Conservation (phyloP, 345 rosid species). For the Aquilaria sinensis region DNA sequence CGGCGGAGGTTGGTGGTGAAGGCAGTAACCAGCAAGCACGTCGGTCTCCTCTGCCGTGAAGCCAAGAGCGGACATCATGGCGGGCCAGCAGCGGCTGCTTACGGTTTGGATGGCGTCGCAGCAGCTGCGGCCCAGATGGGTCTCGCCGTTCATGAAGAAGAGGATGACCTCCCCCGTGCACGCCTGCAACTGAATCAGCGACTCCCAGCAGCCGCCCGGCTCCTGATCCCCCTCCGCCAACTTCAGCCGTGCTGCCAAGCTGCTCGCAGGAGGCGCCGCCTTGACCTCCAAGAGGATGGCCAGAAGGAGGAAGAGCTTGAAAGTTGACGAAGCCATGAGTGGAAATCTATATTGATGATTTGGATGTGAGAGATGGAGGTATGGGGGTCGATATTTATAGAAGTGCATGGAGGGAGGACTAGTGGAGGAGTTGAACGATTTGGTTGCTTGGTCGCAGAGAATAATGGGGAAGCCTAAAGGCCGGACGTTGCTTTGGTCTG, state of each 20-base stretch:
- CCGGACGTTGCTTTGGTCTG: no score
- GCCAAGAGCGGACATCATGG: slow-evolving; percentile 48
- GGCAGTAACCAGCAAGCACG: slow-evolving; percentile 68
- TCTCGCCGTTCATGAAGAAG: slow-evolving; percentile 75
- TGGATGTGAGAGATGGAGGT: neutral
- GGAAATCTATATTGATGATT: neutral
- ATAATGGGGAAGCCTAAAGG: no score
- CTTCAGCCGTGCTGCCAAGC: slow-evolving; percentile 30
- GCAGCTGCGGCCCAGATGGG: slow-evolving; percentile 50
- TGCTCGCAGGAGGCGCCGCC: neutral
- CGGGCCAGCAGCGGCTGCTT: slow-evolving; percentile 54
- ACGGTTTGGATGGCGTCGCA: slow-evolving; percentile 57
- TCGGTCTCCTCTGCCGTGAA: slow-evolving; percentile 62
- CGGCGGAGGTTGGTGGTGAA: neutral
- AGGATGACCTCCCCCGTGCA: slow-evolving; percentile 67
- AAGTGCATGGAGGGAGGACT: no score
- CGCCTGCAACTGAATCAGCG: slow-evolving; percentile 64
- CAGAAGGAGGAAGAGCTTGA: neutral
- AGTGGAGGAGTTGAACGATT: no score
- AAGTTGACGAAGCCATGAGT: neutral
- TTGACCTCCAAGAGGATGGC: slow-evolving; percentile 4
- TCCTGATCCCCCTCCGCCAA: slow-evolving; percentile 25
- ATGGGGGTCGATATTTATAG: neutral
- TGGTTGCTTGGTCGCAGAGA: no score
- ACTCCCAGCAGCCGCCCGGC: slow-evolving; percentile 61